Evolutionary conservation across 139 green algal genomes (phyloP).

Genomic region (Bryopsis sp.): DNA sequence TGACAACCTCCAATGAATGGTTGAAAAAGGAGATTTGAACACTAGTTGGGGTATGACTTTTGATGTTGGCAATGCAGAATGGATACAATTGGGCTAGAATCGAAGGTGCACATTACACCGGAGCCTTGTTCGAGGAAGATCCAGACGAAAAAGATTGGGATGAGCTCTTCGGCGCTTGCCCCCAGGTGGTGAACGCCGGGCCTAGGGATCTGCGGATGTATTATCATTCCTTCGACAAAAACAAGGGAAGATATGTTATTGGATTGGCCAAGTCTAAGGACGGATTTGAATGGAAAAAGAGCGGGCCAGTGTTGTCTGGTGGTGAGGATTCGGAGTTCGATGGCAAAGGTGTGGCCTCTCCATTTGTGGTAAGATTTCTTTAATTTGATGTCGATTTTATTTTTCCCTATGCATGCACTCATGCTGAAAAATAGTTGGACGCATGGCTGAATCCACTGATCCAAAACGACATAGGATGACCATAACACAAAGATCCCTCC

Average conservation of each 20-base stretch:
- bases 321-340: slow-evolving; percentile 35
- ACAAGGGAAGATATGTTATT: slow-evolving; percentile 15
- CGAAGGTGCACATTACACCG: slow-evolving; percentile 87
- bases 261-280: slow-evolving; percentile 33
- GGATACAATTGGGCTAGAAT: slow-evolving; percentile 91
- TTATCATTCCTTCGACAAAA: slow-evolving; percentile 68
- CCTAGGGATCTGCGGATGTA: slow-evolving; percentile 80
- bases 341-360: slow-evolving; percentile 24
- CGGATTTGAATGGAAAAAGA: slow-evolving; percentile 29
- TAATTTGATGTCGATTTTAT: too few relatives aligned
- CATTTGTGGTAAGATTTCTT: slow-evolving; percentile 30
- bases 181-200: slow-evolving; percentile 64
- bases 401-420: too few relatives aligned
- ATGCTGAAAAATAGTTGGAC: too few relatives aligned
- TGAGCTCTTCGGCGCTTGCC: slow-evolving; percentile 54
- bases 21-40: background rate
- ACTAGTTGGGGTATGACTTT: background rate
- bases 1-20: too few relatives aligned
- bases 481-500: too few relatives aligned
- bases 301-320: slow-evolving; percentile 41
- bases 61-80: slow-evolving; percentile 40
- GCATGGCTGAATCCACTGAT: too few relatives aligned
- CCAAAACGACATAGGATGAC: too few relatives aligned
- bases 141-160: slow-evolving; percentile 77
- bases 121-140: slow-evolving; percentile 80